A percentile compares a stretch with the other conserved stretches of the same genome.
phyloP scores from a whole-genome alignment of 2,329 filamentous ascomycete species.

The Cryoendolithus antarcticus region DNA sequence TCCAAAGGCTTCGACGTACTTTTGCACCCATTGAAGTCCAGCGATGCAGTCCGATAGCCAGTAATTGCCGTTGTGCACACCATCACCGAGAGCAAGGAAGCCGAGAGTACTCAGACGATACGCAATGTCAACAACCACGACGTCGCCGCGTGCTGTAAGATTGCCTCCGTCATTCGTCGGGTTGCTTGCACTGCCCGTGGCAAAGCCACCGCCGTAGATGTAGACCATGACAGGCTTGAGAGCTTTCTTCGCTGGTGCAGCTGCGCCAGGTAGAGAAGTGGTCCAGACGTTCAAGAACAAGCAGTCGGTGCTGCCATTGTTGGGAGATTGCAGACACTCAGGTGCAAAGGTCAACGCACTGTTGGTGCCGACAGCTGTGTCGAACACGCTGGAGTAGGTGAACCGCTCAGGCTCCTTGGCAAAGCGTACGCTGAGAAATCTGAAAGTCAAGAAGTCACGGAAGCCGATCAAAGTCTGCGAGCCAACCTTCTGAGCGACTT shows the following conservation, averaged over 20 bases:
- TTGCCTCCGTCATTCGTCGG: constrained; percentile 36
- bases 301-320: constrained; percentile 20
- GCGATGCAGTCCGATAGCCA: constrained; percentile 38
- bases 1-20: constrained; percentile 7
- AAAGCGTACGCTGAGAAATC: constrained; percentile 11
- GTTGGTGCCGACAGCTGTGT: constrained; percentile 7
- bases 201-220: constrained; percentile 34
- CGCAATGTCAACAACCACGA: constrained; percentile 31
- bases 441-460: constrained; percentile 10
- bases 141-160: constrained; percentile 34
- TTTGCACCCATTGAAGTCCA: constrained; percentile 22
- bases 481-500: constrained; percentile 10
- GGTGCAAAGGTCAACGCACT: constrained; percentile 8
- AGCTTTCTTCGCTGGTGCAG: constrained; percentile 10
- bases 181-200: constrained; percentile 31
- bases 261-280: constrained; percentile 19
- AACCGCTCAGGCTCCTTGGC: constrained; percentile 11
- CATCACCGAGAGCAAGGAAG: constrained; percentile 26
- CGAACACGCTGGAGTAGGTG: constrained; percentile 9
- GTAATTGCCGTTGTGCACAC: constrained; percentile 38
- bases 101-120: constrained; percentile 27
- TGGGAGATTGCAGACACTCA: constrained; percentile 9
- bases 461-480: constrained; percentile 12
- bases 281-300: constrained; percentile 31
- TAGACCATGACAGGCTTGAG: constrained; percentile 37